Base-by-base conservation (phyloP, 169 alveolate genomes). In the Plasmodium sp. region DNA sequence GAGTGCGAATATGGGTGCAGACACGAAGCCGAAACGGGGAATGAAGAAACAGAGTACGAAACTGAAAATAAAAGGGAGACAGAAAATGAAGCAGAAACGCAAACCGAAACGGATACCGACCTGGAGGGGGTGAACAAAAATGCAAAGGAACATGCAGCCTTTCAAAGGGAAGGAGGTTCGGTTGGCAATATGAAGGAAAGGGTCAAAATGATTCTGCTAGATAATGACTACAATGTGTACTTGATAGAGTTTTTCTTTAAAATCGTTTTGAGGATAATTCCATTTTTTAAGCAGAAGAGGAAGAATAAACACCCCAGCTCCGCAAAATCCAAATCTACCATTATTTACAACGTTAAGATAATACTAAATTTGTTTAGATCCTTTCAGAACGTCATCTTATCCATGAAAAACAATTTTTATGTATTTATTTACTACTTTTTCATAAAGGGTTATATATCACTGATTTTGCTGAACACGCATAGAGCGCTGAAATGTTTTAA, bases 371-470 rank as follows among this genome's bases (percentile, higher is more conserved):
- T 41, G 34, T 75, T 86, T 56, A 86, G 27, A 86, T 86, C 93
- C 14, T 86, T 86, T 77, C 80, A 86, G 72, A 86, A 86, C 39
- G 33, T 86, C 81, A 86, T 86, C 34, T 86, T 86, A 77, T 86
- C 93, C 34, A 86, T 79, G 82, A 77, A 67, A 86, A 86, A 86
- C 56, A 86, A 86, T 86, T 86, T 86, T 56, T 77, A 56, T 86
- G 51, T 86, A 27, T 86, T 86, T 77, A 86, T 86, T 14, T 86
- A 86, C 67, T 77, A 86, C 81, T 86, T 86, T 16, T 86, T 86
- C 81, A 75, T 86, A 86, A 86, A 86, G 54, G 93, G 93, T 7
- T 86, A 86, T 54, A 86, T 71, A 86, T 86, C 93, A 12, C 80
- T 86, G 51, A 33, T 86, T 56, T 77, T 86, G 41, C 18, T 86